These are phyloP conservation scores for Tylopilus rubrobrunneus DNA, from an alignment of 768 basidiomycete genomes.

Conservation along the genomic window DNA sequence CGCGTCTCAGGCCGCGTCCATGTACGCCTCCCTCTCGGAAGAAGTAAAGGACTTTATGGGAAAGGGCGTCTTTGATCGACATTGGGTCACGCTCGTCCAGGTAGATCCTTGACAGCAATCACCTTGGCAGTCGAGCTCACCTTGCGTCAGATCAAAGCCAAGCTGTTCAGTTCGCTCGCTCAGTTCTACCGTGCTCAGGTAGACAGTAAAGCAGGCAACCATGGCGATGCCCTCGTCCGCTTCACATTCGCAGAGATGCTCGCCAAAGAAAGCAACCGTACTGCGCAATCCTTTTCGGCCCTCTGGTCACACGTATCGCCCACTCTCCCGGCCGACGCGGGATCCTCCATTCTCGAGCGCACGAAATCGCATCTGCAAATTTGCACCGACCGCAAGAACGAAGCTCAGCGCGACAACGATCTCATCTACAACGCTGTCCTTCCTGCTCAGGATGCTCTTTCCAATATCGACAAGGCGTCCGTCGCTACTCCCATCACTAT, in stretches of 20 bases:
- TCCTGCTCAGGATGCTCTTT: constrained; percentile 73
- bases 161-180: constrained; percentile 80
- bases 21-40: constrained; percentile 82
- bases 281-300: constrained; percentile 64
- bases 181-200: constrained; percentile 85
- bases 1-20: constrained; percentile 71
- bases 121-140: background rate
- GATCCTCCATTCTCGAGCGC: constrained; percentile 72
- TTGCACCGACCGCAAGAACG: constrained; percentile 67
- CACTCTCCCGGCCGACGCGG: constrained; percentile 84
- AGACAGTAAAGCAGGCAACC: constrained; percentile 70
- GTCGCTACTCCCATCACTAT: constrained; percentile 87
- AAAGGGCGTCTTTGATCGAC: constrained; percentile 91
- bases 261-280: constrained; percentile 79
- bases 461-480: constrained; percentile 74
- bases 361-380: constrained; percentile 79
- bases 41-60: constrained; percentile 97
- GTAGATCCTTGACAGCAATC: constrained; percentile 34
- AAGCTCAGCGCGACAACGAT: constrained; percentile 89
- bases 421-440: constrained; percentile 94
- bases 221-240: constrained; percentile 84
- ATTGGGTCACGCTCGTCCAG: constrained; percentile 88
- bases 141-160: constrained; percentile 73
- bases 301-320: constrained; percentile 73
- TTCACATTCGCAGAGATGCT: constrained; percentile 70